Percentiles rank a stretch among this genome's conserved stretches.
Conservation (phyloP, 441 rosid genomes). For the Eruca vesicaria region DNA sequence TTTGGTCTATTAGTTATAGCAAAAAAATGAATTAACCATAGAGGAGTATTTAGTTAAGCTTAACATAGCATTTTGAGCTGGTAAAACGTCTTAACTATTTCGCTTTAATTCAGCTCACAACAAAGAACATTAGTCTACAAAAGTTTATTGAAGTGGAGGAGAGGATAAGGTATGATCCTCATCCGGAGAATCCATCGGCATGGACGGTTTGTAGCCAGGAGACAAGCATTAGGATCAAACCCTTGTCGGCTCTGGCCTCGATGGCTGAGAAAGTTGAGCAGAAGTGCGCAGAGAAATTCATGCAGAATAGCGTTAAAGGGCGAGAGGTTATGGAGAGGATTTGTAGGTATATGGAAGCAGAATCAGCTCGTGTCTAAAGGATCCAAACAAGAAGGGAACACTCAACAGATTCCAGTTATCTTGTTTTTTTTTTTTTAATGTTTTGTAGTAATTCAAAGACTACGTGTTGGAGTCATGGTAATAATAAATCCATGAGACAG, state of each 20-base stretch:
- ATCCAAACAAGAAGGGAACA: slow-evolving; percentile 2
- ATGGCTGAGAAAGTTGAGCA: slow-evolving; percentile 98
- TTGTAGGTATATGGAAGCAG: slow-evolving; percentile 93
- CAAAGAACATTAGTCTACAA: slow-evolving; percentile 82
- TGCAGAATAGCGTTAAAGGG: slow-evolving; percentile 91
- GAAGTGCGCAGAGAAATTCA: slow-evolving; percentile 78
- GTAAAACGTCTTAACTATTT: background rate
- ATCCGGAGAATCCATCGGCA: slow-evolving; percentile 73
- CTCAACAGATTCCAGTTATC: background rate
- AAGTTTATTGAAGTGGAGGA: slow-evolving; percentile 93
- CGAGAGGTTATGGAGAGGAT: slow-evolving; percentile 97
- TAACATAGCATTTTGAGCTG: background rate
- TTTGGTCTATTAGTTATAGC: background rate
- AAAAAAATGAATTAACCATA: background rate
- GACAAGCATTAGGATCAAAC: slow-evolving; percentile 86
- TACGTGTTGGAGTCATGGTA: slow-evolving; percentile 14
- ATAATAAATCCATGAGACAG: slow-evolving; percentile 22
- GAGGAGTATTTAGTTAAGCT: background rate
- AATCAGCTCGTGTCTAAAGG: slow-evolving; percentile 56
- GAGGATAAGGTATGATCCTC: slow-evolving; percentile 78
- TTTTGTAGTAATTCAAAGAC: slow-evolving; percentile 12
- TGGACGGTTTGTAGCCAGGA: slow-evolving; percentile 92
- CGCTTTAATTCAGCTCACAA: slow-evolving; percentile 49
- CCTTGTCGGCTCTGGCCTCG: slow-evolving; percentile 84
- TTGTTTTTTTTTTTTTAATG: slow-evolving; percentile 14